Percentiles rank a stretch among this genome's conserved stretches.
Evolutionary conservation across 2,329 filamentous ascomycete genomes (phyloP).

Genomic region (Aspergillus glaucus): DNA sequence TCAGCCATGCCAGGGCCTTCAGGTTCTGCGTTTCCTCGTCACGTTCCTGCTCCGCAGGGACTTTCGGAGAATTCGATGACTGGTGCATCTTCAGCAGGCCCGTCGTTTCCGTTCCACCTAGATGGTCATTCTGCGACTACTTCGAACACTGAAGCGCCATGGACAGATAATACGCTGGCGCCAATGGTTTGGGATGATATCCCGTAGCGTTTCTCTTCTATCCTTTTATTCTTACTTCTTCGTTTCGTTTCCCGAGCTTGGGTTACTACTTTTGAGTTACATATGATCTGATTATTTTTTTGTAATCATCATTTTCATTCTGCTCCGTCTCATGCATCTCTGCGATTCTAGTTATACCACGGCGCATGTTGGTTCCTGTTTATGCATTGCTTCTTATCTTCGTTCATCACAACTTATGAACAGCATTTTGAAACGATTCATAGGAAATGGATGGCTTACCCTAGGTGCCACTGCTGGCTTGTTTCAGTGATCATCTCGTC

Average conservation of each 20-base stretch:
- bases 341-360: too few species aligned
- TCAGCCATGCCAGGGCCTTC: constrained; percentile 14
- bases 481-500: too few species aligned
- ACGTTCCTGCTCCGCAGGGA: constrained; percentile 21
- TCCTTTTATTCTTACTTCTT: background rate
- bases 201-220: constrained; percentile 5
- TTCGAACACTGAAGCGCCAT: constrained; percentile 18
- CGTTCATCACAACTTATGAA: too few species aligned
- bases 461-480: too few species aligned
- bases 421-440: too few species aligned
- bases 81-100: constrained; percentile 6
- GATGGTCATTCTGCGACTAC: constrained; percentile 23
- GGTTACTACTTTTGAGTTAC: too few species aligned
- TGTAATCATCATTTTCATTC: too few species aligned
- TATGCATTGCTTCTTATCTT: too few species aligned
- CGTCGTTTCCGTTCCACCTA: constrained; percentile 23
- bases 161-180: constrained; percentile 35
- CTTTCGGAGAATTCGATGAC: constrained; percentile 17
- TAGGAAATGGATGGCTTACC: too few species aligned
- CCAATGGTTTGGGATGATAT: constrained; percentile 38
- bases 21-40: constrained; percentile 28
- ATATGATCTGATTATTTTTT: too few species aligned
- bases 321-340: too few species aligned
- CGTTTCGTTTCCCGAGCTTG: background rate
- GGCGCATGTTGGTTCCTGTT: too few species aligned